Conservation (phyloP, 2,329 filamentous ascomycete species). For the Lachnellula cervina region DNA sequence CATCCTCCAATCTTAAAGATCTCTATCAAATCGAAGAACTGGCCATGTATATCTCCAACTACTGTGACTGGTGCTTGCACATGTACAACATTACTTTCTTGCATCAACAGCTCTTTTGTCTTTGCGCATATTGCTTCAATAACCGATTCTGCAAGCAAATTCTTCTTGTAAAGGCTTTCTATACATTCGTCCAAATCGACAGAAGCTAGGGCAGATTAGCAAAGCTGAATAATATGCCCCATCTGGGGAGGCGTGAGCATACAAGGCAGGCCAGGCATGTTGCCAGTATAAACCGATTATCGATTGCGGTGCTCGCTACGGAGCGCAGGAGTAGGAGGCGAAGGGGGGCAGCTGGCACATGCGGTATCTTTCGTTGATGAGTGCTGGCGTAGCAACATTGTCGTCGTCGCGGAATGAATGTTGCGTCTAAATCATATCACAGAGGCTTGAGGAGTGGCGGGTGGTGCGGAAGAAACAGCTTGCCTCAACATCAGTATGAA, state of each 20-base stretch:
- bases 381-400: conserved; percentile 31
- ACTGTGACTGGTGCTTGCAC: conserved; percentile 94
- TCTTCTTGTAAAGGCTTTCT: conserved; percentile 91
- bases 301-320: conserved; percentile 15
- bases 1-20: conserved; percentile 98
- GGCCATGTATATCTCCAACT: conserved; percentile 96
- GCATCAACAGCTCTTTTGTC: conserved; percentile 97
- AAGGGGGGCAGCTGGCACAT: conserved; percentile 19
- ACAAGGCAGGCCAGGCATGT: conserved; percentile 55
- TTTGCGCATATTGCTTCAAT: conserved; percentile 99
- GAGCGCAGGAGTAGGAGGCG: conserved; percentile 21
- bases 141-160: conserved; percentile 92
- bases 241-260: conserved; percentile 26
- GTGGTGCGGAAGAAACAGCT: background rate
- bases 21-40: conserved; percentile 98
- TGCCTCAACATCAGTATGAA: background rate
- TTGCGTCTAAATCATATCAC: conserved; percentile 21
- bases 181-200: conserved; percentile 99
- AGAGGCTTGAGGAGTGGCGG: background rate
- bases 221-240: background rate
- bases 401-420: conserved; percentile 26
- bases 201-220: conserved; percentile 55
- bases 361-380: conserved; percentile 24
- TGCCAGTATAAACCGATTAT: conserved; percentile 26
- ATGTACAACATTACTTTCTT: conserved; percentile 99